These are phyloP conservation scores for Kwoniella mangroviensis DNA, from an alignment of 768 basidiomycete genomes.

Conservation along the genomic window DNA sequence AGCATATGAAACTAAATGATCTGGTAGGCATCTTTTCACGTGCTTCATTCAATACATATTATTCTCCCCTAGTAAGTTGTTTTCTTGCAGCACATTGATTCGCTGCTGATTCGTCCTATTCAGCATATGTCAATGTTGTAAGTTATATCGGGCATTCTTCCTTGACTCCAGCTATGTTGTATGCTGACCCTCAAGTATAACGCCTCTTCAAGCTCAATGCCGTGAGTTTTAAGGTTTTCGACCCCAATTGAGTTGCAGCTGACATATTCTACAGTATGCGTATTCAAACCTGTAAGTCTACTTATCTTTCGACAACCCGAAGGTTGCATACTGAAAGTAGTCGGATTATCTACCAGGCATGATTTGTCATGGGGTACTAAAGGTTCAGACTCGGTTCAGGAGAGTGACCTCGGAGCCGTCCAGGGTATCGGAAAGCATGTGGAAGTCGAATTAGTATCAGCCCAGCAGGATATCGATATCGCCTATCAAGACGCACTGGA, in stretches of 20 bases:
- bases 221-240: constrained; percentile 30
- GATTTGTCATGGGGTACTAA: constrained; percentile 80
- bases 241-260: neutral
- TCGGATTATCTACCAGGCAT: constrained; percentile 14
- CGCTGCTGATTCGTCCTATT: constrained; percentile 71
- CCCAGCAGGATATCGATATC: constrained; percentile 78
- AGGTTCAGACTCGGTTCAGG: constrained; percentile 70
- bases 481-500: constrained; percentile 82
- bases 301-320: neutral
- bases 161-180: neutral
- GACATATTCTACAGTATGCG: constrained; percentile 43
- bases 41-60: constrained; percentile 87
- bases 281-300: constrained; percentile 51
- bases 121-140: constrained; percentile 34
- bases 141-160: constrained; percentile 4
- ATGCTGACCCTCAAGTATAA: neutral
- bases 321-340: neutral
- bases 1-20: neutral
- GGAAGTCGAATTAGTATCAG: constrained; percentile 82
- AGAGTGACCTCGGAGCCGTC: constrained; percentile 80
- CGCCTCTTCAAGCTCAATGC: constrained; percentile 33
- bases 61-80: constrained; percentile 69
- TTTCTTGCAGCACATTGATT: constrained; percentile 56
- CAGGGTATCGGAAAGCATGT: constrained; percentile 75
- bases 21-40: constrained; percentile 74